Evolutionary conservation across 306 rosid genomes (phyloP), one percentile per base, ranked within the genome.

Genomic region (Cucumis cinereus): DNA sequence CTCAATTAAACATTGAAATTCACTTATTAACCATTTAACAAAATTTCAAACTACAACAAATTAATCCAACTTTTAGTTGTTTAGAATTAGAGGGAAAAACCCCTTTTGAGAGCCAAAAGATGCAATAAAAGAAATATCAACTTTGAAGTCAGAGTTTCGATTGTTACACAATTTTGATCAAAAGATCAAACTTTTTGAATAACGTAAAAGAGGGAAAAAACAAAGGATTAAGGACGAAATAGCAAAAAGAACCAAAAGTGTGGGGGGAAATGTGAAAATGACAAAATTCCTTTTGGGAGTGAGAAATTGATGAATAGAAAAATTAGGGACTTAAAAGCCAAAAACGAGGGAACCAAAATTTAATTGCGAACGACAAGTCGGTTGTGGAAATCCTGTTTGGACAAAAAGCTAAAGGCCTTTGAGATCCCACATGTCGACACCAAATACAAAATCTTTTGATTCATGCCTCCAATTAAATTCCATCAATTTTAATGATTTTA

Each of bases 361-460:
- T 43, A 0, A 69, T 45, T 69, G 22, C 12, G 56, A 69, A 69
- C 75, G 75, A 69, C 75, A 69, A 43, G 75, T 69, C 75, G 75
- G 20, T 7, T 45, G 75, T 69, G 16, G 22, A 69, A 47, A 43
- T 45, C 57, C 38, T 23, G 55, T 69, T 69, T 69, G 45, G 59
- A 71, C 76, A 71, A 71, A 28, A 71, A 50, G 59, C 76, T 71
- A 71, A 71, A 71, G 43, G 58, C 54, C 43, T 50, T 28, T 71
- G 76, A 28, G 78, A 60, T 56, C 70, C 78, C 78, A 75, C 66
- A 24, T 74, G 63, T 54, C 57, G 69, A 75, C 64, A 24, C 76
- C 20, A 17, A 43, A 59, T 52, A 58, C 17, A 59, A 75, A 58
- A 75, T 59, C 70, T 75, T 5, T 5, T 12, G 56, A 75, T 75